Evolutionary conservation across 805 yeast genomes (phyloP), one percentile per base, ranked within the genome.

Genomic region (Wickerhamiella domercqiae): DNA sequence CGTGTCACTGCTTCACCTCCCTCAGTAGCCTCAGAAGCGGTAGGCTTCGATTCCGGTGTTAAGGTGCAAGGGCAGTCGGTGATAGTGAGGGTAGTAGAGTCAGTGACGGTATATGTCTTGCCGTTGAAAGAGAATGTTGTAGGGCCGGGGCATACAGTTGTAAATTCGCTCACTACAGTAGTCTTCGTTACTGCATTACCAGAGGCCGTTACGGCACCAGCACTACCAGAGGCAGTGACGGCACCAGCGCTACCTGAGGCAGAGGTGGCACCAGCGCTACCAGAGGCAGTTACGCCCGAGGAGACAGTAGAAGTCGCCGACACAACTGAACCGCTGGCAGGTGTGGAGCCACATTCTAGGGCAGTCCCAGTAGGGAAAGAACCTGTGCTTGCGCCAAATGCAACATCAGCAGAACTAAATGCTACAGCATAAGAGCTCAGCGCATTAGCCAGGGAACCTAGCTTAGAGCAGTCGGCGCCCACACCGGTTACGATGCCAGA

Each of bases 21-120:
- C 29, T n/a, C n/a, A 19, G 21, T 25, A 13, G n/a, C 14, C 30
- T 21, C 14, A n/a, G n/a, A n/a, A n/a, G n/a, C n/a, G n/a, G n/a
- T n/a, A n/a, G n/a, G n/a, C n/a, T n/a, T n/a, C n/a, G n/a, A n/a
- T n/a, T n/a, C n/a, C n/a, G n/a, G n/a, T n/a, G 24, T 21, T 4
- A 36, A 22, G 3, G 36, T 37, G 29, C 41, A 36, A 6, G 47
- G 47, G 34, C 47, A 45, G 34, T 40, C 26, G 9, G 43, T 37
- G 20, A 45, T 35, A 4, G 48, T 44, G n/a, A 44, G 15, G 3
- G 43, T 39, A 18, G 42, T 30, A 11, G 39, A 37, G 9, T 21
- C 26, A 13, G 47, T 39, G 4, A 36, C 47, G 6, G 54, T 53
- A 34, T 39, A 39, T 6, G 47, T 38, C 26, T 17, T 15, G 3